Base-by-base conservation (phyloP, 2,329 filamentous ascomycete species). In the Aureobasidium lini region DNA sequence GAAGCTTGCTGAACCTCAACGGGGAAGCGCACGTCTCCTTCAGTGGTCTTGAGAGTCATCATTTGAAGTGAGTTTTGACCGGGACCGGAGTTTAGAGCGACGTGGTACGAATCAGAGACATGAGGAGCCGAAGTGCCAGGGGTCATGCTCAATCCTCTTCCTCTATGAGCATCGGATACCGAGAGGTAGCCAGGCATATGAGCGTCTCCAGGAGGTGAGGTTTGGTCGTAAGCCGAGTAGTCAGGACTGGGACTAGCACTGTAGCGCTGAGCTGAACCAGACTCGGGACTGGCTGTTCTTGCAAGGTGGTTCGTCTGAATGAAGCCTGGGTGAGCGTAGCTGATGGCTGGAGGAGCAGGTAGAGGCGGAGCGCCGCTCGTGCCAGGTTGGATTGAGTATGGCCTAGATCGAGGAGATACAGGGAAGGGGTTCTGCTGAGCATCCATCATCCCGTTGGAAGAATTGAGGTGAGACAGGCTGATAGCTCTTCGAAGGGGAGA, bases 1-100 rank as follows among this genome's bases (percentile, higher is more conserved):
- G 90, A 95, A 11, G 87, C 90, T 66, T 90, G 87, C 65, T 90
- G 87, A 44, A 89, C 84, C 69, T 95, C 90, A 9, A 93, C 84
- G 13, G 86, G 85, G 50, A 92, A 84, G 63, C 80, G 77, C 58
- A 82, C 78, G 39, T 76, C 75, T 16, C 80, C 79, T 46, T 76
- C 73, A 54, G 75, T 75, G 15, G 77, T 81, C 64, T 79, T 75
- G 57, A 80, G 69, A 2, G 79, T 82, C 77, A 81, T 79, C 67
- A 80, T 76, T 65, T 79, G 80, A 60, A 79, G 79, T 50, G 73
- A 76, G 62, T 75, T 77, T 59, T 77, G 76, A 5, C 68, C 66
- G 9, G 72, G 71, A 13, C 75, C 73, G 13, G 77, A 76, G 4
- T 73, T 72, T 60, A 79, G 75, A 3, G 77, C 72, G 39, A 48